Evolutionary conservation across 257 asterid genomes (phyloP).

Genomic region (Solanum rostratum): DNA sequence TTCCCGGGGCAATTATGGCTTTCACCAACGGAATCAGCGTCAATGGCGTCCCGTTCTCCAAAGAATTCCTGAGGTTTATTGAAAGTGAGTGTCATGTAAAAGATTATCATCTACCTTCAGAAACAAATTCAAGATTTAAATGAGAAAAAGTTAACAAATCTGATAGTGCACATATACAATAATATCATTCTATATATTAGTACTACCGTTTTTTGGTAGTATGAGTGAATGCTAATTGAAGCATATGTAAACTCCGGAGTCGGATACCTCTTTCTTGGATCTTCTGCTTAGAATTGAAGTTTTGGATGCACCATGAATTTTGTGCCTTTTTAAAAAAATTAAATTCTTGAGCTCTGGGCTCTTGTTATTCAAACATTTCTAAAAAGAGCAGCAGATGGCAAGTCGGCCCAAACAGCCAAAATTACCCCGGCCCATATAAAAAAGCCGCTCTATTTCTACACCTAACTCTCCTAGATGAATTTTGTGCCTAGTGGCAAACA

Average conservation of each 20-base stretch:
- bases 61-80: slow-evolving; percentile 39
- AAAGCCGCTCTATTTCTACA: no score
- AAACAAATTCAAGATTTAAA: background rate
- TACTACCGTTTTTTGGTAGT: background rate
- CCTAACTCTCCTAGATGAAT: no score
- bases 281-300: background rate
- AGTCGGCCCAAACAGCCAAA: no score
- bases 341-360: no score
- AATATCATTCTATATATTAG: background rate
- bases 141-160: no score
- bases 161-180: background rate
- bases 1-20: background rate
- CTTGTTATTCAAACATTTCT: no score
- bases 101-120: background rate
- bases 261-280: no score
- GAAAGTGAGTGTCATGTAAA: background rate
- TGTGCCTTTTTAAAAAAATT: no score
- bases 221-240: background rate
- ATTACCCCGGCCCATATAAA: no score
- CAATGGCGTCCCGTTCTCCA: slow-evolving; percentile 46
- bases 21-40: background rate
- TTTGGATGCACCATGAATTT: background rate
- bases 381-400: no score
- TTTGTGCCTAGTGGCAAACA: no score
- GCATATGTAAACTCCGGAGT: background rate